These are phyloP conservation scores for Cryptococcus deneoformans DNA, from an alignment of 1,284 basidiomycete species.

Conservation along the genomic window DNA sequence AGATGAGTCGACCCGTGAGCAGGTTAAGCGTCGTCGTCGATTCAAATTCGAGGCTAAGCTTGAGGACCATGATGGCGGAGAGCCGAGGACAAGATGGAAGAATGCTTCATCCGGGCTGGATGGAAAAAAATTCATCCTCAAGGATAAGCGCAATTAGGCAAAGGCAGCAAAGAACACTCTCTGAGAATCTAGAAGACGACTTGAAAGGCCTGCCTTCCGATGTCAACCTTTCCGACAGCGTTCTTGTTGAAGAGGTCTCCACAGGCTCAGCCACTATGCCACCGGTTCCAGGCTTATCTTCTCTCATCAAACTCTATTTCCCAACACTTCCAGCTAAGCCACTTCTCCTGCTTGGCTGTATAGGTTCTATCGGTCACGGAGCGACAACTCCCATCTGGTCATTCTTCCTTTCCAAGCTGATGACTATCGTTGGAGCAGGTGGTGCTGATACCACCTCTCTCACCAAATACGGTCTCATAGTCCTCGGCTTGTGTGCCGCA, in stretches of 20 bases:
- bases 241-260: neutral
- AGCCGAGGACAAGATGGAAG: neutral
- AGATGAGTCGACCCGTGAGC: slow-evolving; percentile 4
- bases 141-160: neutral
- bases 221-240: slow-evolving; percentile 9
- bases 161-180: slow-evolving; percentile 12
- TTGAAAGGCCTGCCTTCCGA: slow-evolving; percentile 11
- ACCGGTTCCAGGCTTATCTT: neutral
- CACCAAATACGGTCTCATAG: slow-evolving; percentile 51
- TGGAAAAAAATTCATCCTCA: slow-evolving; percentile 5
- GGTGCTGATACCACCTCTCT: slow-evolving; percentile 61
- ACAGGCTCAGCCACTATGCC: too few species aligned
- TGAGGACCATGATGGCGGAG: neutral
- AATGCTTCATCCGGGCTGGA: slow-evolving; percentile 3
- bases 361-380: slow-evolving; percentile 66
- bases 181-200: slow-evolving; percentile 24
- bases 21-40: neutral
- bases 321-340: slow-evolving; percentile 73
- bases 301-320: slow-evolving; percentile 58
- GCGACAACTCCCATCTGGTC: slow-evolving; percentile 89
- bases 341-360: slow-evolving; percentile 64
- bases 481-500: slow-evolving; percentile 64
- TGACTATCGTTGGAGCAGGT: slow-evolving; percentile 73
- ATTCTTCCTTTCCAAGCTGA: slow-evolving; percentile 75
- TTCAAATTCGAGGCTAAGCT: neutral